Evolutionary conservation across 2,329 filamentous ascomycete genomes (phyloP).

Genomic region (Biscogniauxia mediterranea): DNA sequence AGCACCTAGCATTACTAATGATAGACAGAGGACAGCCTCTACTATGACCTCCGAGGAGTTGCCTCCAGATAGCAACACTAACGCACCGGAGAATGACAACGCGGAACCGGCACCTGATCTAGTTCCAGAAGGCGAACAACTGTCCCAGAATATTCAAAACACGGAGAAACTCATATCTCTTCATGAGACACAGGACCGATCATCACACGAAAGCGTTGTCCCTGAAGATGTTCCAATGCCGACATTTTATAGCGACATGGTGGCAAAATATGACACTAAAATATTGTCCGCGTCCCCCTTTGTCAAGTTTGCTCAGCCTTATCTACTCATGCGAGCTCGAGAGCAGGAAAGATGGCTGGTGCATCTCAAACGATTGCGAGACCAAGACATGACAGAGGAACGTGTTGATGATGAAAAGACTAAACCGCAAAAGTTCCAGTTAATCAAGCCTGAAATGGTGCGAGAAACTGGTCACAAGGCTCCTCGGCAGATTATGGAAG

Average conservation of each 20-base stretch:
- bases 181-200: slow-evolving; percentile 44
- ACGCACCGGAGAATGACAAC: slow-evolving; percentile 20
- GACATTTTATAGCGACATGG: slow-evolving; percentile 92
- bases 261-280: slow-evolving; percentile 88
- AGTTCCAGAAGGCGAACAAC: slow-evolving; percentile 14
- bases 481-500: slow-evolving; percentile 85
- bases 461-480: slow-evolving; percentile 77
- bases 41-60: slow-evolving; percentile 21
- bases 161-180: slow-evolving; percentile 36
- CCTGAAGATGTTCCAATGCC: slow-evolving; percentile 81
- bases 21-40: slow-evolving; percentile 21
- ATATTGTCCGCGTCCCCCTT: slow-evolving; percentile 94
- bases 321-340: slow-evolving; percentile 85
- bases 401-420: slow-evolving; percentile 58
- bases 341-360: slow-evolving; percentile 84
- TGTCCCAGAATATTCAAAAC: slow-evolving; percentile 16
- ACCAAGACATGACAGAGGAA: slow-evolving; percentile 66
- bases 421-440: slow-evolving; percentile 72
- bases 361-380: slow-evolving; percentile 77
- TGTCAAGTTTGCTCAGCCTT: slow-evolving; percentile 91
- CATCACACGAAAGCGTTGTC: slow-evolving; percentile 54
- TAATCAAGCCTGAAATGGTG: slow-evolving; percentile 95
- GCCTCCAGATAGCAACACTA: slow-evolving; percentile 22
- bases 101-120: slow-evolving; percentile 15
- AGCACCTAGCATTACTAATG: slow-evolving; percentile 12